A percentile compares a stretch with the other conserved stretches of the same genome.
These are phyloP conservation scores for Candida freyschussii DNA, from an alignment of 1,139 yeast genomes.

Conservation along the genomic window DNA sequence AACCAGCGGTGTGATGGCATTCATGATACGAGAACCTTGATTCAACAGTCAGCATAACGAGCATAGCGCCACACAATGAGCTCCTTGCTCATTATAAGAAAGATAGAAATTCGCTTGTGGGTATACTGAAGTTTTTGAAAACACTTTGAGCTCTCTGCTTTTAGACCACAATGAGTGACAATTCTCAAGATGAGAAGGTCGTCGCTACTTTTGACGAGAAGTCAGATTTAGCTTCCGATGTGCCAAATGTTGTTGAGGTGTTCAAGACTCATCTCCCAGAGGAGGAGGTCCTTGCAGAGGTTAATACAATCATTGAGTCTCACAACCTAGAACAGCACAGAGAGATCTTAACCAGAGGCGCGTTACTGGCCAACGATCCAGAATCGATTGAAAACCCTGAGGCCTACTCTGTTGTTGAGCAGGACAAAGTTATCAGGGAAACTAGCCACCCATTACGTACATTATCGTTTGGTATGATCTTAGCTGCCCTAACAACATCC, in stretches of 20 bases:
- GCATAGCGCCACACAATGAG: too few species aligned
- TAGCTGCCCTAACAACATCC: constrained; percentile 26
- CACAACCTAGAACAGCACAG: constrained; percentile 17
- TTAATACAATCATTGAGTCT: constrained; percentile 15
- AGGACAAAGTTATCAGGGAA: constrained; percentile 14
- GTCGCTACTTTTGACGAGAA: too few species aligned
- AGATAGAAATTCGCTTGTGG: too few species aligned
- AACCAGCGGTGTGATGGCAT: too few species aligned
- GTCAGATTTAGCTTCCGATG: not conserved
- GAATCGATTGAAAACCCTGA: constrained; percentile 12
- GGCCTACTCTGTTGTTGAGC: constrained; percentile 17
- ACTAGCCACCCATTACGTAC: constrained; percentile 22
- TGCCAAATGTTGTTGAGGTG: constrained; percentile 2
- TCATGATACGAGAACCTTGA: too few species aligned
- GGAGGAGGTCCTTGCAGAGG: constrained; percentile 17
- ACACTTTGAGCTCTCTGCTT: too few species aligned
- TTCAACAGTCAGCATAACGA: too few species aligned
- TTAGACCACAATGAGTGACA: too few species aligned
- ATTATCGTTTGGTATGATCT: constrained; percentile 19
- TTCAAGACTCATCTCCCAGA: constrained; percentile 14
- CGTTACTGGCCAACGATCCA: constrained; percentile 26
- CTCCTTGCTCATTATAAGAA: too few species aligned
- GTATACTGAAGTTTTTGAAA: too few species aligned
- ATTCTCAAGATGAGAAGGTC: too few species aligned
- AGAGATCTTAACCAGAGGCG: constrained; percentile 23